These are phyloP conservation scores for Nothopassalora personata DNA, from an alignment of 2,329 filamentous ascomycete genomes.

Conservation along the genomic window DNA sequence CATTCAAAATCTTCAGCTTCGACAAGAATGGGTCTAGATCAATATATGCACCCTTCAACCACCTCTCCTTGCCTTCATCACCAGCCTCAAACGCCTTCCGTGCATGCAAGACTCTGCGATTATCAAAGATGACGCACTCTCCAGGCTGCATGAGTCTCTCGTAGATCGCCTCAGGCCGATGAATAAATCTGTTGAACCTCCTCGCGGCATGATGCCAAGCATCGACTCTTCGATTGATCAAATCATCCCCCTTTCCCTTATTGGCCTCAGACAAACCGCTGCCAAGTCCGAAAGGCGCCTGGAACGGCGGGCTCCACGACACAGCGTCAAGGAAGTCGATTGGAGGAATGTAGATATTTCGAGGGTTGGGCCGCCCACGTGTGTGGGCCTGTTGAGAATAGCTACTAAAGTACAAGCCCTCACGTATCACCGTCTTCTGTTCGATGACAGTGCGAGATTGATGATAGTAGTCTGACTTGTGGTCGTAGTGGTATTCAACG, in stretches of 20 bases:
- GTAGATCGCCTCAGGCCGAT: constrained; percentile 55
- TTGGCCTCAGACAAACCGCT: not conserved
- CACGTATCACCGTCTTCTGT: not conserved
- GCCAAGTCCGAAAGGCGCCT: constrained; percentile 27
- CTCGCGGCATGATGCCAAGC: constrained; percentile 48
- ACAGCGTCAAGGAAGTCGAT: constrained; percentile 27
- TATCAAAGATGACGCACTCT: constrained; percentile 91
- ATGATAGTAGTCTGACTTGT: constrained; percentile 39
- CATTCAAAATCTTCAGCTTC: constrained; percentile 26
- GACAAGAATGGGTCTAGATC: constrained; percentile 57
- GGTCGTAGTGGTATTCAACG: constrained; percentile 46
- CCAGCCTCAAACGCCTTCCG: constrained; percentile 65
- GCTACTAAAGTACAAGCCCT: not conserved
- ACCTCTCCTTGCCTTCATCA: constrained; percentile 59
- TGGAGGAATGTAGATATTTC: constrained; percentile 1
- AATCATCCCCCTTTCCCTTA: too few relatives aligned
- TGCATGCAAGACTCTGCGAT: constrained; percentile 78
- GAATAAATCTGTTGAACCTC: constrained; percentile 56
- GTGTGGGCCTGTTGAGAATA: not conserved
- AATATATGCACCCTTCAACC: constrained; percentile 83
- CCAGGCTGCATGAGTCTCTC: constrained; percentile 71
- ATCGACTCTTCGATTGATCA: not conserved
- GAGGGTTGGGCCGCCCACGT: not conserved
- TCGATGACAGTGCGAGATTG: constrained; percentile 27
- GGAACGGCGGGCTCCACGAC: constrained; percentile 35